A percentile compares a stretch with the other conserved stretches of the same genome.
phyloP scores from a whole-genome alignment of 371 early-diverging fungal species.

The Mortierella sp. region DNA sequence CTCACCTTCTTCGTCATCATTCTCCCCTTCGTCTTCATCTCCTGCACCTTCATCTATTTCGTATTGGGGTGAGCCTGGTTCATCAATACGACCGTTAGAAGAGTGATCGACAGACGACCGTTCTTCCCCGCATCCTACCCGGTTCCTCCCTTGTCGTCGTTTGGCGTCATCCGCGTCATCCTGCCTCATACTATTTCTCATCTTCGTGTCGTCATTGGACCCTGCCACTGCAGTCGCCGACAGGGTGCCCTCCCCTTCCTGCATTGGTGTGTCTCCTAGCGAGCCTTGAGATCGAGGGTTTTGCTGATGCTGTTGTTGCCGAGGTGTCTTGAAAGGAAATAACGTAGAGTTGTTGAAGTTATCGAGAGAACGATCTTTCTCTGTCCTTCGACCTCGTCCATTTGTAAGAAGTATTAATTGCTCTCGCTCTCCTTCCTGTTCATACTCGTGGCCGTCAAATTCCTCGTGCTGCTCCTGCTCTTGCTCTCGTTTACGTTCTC shows the following conservation, averaged over 20 bases:
- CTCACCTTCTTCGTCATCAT: background rate
- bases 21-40: background rate
- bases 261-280: background rate
- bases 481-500: slow-evolving; percentile 1
- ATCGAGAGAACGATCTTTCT: background rate
- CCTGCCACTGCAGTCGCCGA: background rate
- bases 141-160: slow-evolving; percentile 1
- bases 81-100: background rate
- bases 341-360: background rate
- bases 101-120: background rate
- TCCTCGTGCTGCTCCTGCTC: slow-evolving; percentile 1
- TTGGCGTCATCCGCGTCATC: slow-evolving; percentile 7
- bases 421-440: background rate
- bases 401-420: background rate
- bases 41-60: slow-evolving; percentile 6
- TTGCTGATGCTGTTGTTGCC: background rate
- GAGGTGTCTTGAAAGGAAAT: background rate
- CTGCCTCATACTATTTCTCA: background rate
- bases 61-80: background rate
- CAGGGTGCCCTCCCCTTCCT: background rate
- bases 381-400: background rate
- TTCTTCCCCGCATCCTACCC: slow-evolving; percentile 6
- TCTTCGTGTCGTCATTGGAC: background rate
- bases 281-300: background rate
- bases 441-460: background rate